phyloP scores from a whole-genome alignment of 441 rosid species.

The California macrophylla region DNA sequence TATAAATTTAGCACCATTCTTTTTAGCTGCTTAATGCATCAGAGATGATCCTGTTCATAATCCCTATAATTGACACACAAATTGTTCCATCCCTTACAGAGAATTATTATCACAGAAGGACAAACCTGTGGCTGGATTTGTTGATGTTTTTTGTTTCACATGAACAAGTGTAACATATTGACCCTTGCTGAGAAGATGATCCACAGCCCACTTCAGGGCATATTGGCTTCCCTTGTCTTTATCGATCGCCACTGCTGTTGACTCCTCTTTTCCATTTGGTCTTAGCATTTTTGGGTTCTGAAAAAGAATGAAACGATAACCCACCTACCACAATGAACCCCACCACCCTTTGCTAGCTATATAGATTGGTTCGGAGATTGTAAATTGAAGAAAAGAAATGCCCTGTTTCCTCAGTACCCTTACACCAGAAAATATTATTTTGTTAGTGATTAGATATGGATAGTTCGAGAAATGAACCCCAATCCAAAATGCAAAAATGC shows the following conservation, averaged over 20 bases:
- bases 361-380: background rate
- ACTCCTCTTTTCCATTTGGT: conserved; percentile 23
- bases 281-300: conserved; percentile 11
- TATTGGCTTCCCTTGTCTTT: conserved; percentile 70
- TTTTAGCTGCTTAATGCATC: background rate
- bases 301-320: background rate
- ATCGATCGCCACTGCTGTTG: conserved; percentile 61
- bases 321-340: background rate
- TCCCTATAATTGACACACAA: background rate
- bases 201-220: conserved; percentile 74
- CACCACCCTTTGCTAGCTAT: conserved; percentile 3
- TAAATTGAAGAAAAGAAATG: background rate
- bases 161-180: conserved; percentile 61
- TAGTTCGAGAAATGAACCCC: background rate
- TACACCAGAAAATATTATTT: background rate
- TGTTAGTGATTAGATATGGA: background rate
- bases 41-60: background rate
- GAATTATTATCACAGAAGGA: background rate
- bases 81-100: too few species aligned
- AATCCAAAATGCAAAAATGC: background rate
- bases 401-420: background rate
- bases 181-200: conserved; percentile 45
- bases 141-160: conserved; percentile 30
- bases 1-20: background rate
- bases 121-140: conserved; percentile 29